Evolutionary conservation across 2,329 filamentous ascomycete species (phyloP), one percentile per base, ranked within the genome.

Genomic region (Parafenestella ontariensis): DNA sequence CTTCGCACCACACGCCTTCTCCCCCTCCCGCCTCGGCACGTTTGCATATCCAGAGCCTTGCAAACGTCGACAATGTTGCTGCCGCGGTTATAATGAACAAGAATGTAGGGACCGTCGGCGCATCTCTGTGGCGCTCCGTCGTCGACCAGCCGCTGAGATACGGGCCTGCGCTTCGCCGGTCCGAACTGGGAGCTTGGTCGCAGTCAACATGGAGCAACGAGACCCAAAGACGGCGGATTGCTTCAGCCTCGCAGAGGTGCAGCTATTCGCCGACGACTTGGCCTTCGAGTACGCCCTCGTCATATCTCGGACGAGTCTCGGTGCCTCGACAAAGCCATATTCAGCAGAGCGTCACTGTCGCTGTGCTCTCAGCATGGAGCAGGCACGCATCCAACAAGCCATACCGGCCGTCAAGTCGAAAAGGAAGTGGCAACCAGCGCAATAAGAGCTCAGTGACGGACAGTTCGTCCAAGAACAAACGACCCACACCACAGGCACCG

Each of bases 71-170:
- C 60, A 66, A 77, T 77, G 75, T 68, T 58, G 63, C 49, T 54
- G 56, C 65, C 57, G 54, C 63, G 60, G 48, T 62, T 70, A 76
- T 69, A 67, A 81, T 81, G 79, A 78, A 73, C 68, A 68, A 77
- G 69, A 74, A 78, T 80, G 77, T 73, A 69, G 72, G 65, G 56
- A 60, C 65, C 62, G 64, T 69, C 65, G 71, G 69, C 73, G 72
- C 72, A 56, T 59, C 67, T 45, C 56, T 73, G 58, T 66, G 70
- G 63, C 70, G 69, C 65, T 64, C 66, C 24, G 48, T 66, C 56
- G 62, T 66, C 53, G 66, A 66, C 63, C 68, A 63, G 55, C 65
- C 62, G 47, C 60, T 68, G 44, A 45, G 49, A 43, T 58, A 65
- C 33, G 49, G 53, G 54, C 49, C 42, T 40, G 47, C 43, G 39